These are phyloP conservation scores for Hypericum androsaemum DNA, from an alignment of 345 rosid genomes.

Conservation along the genomic window DNA sequence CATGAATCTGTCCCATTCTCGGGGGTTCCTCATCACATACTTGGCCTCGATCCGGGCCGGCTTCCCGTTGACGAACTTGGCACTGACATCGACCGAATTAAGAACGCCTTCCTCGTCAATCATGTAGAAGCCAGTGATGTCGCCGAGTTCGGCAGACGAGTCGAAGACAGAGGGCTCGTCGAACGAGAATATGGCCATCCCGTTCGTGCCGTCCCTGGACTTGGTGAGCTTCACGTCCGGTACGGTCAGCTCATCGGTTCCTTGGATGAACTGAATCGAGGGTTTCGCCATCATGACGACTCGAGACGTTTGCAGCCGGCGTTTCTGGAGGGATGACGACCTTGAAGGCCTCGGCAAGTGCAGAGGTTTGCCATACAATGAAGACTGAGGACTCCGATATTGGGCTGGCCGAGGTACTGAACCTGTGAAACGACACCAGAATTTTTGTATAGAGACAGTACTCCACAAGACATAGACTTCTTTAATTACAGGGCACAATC, in stretches of 20 bases:
- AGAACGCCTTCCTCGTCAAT: constrained; percentile 91
- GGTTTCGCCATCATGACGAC: constrained; percentile 66
- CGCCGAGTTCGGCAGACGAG: constrained; percentile 76
- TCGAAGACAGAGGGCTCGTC: constrained; percentile 89
- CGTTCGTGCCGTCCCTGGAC: constrained; percentile 79
- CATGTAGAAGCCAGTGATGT: constrained; percentile 92
- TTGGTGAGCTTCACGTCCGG: constrained; percentile 84
- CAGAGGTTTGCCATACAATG: constrained; percentile 42
- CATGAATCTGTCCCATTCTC: constrained; percentile 96
- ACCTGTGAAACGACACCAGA: constrained; percentile 24
- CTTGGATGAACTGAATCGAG: constrained; percentile 73
- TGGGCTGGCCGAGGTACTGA: constrained; percentile 28
- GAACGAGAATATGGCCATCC: constrained; percentile 68
- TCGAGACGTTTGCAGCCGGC: constrained; percentile 8
- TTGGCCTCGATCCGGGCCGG: constrained; percentile 82
- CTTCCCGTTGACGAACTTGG: constrained; percentile 83
- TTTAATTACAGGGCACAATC: no score
- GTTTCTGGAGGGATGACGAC: constrained; percentile 13
- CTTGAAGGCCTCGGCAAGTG: constrained; percentile 13
- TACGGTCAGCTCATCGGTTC: constrained; percentile 75
- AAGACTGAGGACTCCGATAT: constrained; percentile 25
- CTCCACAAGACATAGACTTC: no score
- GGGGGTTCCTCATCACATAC: constrained; percentile 66
- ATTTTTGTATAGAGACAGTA: neutral
- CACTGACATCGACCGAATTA: constrained; percentile 86